These are phyloP conservation scores for Lactifluus piperatus DNA, from an alignment of 768 basidiomycete species.

Conservation along the genomic window DNA sequence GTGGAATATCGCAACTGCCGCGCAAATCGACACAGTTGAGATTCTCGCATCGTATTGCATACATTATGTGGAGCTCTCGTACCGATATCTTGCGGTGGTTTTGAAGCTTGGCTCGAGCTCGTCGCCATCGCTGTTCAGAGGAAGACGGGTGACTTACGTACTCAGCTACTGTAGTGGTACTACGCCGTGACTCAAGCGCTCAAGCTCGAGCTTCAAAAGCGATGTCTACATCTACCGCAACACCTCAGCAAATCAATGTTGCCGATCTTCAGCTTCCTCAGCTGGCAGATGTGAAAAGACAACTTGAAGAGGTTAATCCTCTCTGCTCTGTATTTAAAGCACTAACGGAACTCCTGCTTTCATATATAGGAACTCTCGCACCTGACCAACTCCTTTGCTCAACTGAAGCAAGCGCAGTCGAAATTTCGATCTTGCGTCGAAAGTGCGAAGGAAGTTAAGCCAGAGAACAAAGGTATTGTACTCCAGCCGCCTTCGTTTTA, in stretches of 20 bases:
- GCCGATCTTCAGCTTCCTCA: slow-evolving; percentile 80
- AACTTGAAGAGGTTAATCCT: slow-evolving; percentile 75
- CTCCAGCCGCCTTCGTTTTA: not conserved
- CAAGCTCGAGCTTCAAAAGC: not conserved
- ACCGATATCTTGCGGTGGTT: slow-evolving; percentile 13
- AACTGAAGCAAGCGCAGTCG: slow-evolving; percentile 86
- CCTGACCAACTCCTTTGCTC: slow-evolving; percentile 83
- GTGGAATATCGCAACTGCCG: slow-evolving; percentile 72
- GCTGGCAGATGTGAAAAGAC: slow-evolving; percentile 80
- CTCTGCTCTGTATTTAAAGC: not conserved
- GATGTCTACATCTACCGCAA: slow-evolving; percentile 7
- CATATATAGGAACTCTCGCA: slow-evolving; percentile 88
- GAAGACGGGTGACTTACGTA: not conserved
- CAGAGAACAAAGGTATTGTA: slow-evolving; percentile 47
- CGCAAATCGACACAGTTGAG: not conserved
- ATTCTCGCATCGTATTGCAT: not conserved
- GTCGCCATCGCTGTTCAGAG: not conserved
- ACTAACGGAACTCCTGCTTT: slow-evolving; percentile 3
- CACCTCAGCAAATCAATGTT: slow-evolving; percentile 64
- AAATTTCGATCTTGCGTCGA: slow-evolving; percentile 87
- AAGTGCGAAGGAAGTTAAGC: slow-evolving; percentile 67
- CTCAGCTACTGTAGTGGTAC: too few species aligned
- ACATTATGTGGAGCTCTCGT: not conserved
- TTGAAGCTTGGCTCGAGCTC: not conserved
- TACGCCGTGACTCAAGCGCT: too few species aligned